Evolutionary conservation across 306 rosid genomes (phyloP), one percentile per base, ranked within the genome.

Genomic region (Quillaja saponaria): DNA sequence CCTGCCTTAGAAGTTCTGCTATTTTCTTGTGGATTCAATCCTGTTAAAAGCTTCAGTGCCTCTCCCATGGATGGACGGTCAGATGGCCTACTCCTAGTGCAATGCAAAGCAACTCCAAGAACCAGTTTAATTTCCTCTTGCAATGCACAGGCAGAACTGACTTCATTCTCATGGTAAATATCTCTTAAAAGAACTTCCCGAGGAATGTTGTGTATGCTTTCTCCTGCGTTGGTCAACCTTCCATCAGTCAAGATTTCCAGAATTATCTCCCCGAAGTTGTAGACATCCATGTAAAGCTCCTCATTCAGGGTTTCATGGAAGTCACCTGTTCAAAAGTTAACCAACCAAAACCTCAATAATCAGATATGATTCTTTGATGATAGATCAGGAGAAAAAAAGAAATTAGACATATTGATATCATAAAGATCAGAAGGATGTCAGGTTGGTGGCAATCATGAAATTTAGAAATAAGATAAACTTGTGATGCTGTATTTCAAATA

Each of bases 21-120:
- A 51, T 52, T 76, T 21, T 77, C 75, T 34, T 70, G 64, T 35
- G 71, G 73, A 67, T 68, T 85, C 37, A 63, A 64, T 20, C 85
- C 87, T 63, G 90, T 78, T 71, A 89, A 65, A 64, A 81, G 88
- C 85, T 84, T 86, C 33, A 84, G 61, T 49, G 78, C 82, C 34
- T 82, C 88, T 57, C 82, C 82, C 80, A 88, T 86, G 70, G 95
- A 82, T 62, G 98, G 95, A 16, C 84, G 75, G 20, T 92, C 86
- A 0, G 69, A 53, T 28, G 82, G 69, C 64, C 79, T 71, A 78
- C 79, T 85, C 60, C 77, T 81, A 8, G 89, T 88, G 80, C 98
- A 92, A 57, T 80, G 78, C 50, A 77, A 65, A 53, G 95, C 94
- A 56, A 84, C 83, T 69, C 84, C 90, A 58, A 88, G 72, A 61